These are phyloP conservation scores for Pichia rugopelliculosa DNA, from an alignment of 805 yeast genomes.

Conservation along the genomic window DNA sequence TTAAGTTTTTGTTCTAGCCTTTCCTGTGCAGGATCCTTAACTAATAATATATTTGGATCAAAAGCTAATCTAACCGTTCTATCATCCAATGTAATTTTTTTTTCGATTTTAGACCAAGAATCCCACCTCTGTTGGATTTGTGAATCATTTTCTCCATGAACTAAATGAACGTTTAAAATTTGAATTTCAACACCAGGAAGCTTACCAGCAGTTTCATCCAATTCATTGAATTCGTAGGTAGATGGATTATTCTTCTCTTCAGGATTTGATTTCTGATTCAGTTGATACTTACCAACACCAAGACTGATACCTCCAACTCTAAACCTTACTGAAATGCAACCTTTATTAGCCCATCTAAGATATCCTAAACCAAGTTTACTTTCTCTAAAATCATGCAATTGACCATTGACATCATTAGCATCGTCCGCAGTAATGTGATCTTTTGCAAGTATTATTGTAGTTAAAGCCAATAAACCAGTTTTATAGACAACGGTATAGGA, in stretches of 20 bases:
- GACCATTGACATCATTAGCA: constrained; percentile 20
- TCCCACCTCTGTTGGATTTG: constrained; percentile 11
- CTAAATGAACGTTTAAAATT: constrained; percentile 46
- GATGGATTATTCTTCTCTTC: not conserved
- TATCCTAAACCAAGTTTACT: constrained; percentile 51
- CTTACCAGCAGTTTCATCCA: constrained; percentile 14
- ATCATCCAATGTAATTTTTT: constrained; percentile 10
- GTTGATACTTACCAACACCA: not conserved
- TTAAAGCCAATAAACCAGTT: constrained; percentile 46
- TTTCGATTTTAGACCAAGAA: constrained; percentile 13
- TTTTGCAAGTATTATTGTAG: constrained; percentile 37
- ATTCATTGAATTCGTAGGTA: not conserved
- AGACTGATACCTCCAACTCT: constrained; percentile 31
- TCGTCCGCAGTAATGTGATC: constrained; percentile 12
- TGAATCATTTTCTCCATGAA: constrained; percentile 36
- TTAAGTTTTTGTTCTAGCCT: constrained; percentile 3
- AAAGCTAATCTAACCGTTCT: constrained; percentile 8
- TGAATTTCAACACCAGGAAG: constrained; percentile 28
- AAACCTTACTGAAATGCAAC: constrained; percentile 43
- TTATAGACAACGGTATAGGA: constrained; percentile 33
- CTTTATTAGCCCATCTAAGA: constrained; percentile 57
- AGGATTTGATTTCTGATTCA: not conserved
- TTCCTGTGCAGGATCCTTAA: not conserved
- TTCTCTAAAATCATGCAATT: constrained; percentile 33
- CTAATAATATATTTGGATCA: not conserved